phyloP scores from a whole-genome alignment of 192 early-diverging fungal genomes.

The Phlyctochytrium arcticum region DNA sequence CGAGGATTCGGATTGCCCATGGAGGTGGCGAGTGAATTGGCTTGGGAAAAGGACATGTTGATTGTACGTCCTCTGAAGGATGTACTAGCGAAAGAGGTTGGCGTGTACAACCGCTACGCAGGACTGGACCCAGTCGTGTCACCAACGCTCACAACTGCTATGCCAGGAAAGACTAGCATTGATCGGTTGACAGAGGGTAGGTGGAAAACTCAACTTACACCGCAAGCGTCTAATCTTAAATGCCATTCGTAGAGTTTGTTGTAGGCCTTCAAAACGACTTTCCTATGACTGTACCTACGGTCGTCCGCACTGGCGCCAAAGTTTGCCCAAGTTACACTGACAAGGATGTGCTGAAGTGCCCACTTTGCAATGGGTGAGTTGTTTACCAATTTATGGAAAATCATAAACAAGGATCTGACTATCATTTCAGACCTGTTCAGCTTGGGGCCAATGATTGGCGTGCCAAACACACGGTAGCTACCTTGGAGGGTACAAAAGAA shows the following conservation, averaged over 20 bases:
- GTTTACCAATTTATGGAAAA: neutral
- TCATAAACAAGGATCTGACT: neutral
- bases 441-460: neutral
- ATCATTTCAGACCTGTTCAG: conserved; percentile 5
- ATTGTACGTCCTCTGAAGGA: conserved; percentile 80
- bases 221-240: too few relatives aligned
- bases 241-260: conserved; percentile 68
- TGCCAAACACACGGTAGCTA: conserved; percentile 5
- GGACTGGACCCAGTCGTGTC: conserved; percentile 36
- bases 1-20: conserved; percentile 80
- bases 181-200: conserved; percentile 60
- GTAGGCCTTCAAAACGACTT: conserved; percentile 74
- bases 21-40: conserved; percentile 59
- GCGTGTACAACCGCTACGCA: conserved; percentile 58
- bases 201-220: too few relatives aligned
- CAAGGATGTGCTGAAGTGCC: conserved; percentile 47
- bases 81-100: conserved; percentile 73
- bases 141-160: conserved; percentile 53
- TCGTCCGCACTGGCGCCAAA: conserved; percentile 76
- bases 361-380: conserved; percentile 64
- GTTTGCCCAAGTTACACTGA: conserved; percentile 53
- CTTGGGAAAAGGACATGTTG: conserved; percentile 51
- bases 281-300: conserved; percentile 78
- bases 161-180: conserved; percentile 51
- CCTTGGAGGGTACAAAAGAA: too few relatives aligned